These are phyloP conservation scores for Phycomyces blakesleeanus DNA, from an alignment of 192 early-diverging fungal genomes.

Conservation along the genomic window DNA sequence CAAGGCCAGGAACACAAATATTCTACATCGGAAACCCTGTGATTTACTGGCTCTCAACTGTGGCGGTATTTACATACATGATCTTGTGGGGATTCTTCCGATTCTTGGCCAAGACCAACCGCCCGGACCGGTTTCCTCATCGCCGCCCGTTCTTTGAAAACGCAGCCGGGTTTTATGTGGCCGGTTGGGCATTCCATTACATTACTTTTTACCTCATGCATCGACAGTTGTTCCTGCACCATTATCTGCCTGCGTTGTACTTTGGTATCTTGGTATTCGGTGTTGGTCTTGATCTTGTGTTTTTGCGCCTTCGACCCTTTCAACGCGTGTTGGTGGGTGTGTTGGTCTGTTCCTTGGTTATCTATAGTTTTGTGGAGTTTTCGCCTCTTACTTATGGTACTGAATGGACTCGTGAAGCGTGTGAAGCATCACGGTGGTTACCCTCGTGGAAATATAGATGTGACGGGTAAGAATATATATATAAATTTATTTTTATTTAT, in stretches of 20 bases:
- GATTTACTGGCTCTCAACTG: slow-evolving; percentile 72
- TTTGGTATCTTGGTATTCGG: slow-evolving; percentile 76
- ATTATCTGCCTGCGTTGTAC: slow-evolving; percentile 93
- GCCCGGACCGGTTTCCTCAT: slow-evolving; percentile 35
- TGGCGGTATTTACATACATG: slow-evolving; percentile 57
- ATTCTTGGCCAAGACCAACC: slow-evolving; percentile 57
- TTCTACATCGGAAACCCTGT: slow-evolving; percentile 92
- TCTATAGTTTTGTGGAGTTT: slow-evolving; percentile 60
- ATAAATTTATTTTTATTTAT: too few species aligned
- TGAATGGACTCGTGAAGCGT: slow-evolving; percentile 66
- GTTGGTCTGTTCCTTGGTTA: slow-evolving; percentile 45
- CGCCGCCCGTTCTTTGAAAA: slow-evolving; percentile 43
- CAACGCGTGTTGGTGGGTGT: slow-evolving; percentile 23
- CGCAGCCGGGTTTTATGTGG: slow-evolving; percentile 61
- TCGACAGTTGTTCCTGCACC: slow-evolving; percentile 89
- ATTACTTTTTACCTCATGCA: slow-evolving; percentile 87
- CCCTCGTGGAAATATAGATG: slow-evolving; percentile 18
- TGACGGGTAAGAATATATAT: not conserved
- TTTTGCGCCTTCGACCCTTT: slow-evolving; percentile 48
- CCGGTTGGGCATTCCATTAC: slow-evolving; percentile 83
- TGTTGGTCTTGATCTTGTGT: slow-evolving; percentile 69
- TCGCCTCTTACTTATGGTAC: slow-evolving; percentile 85
- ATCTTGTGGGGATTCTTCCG: slow-evolving; percentile 49
- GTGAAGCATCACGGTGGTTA: slow-evolving; percentile 28
- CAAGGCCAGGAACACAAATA: slow-evolving; percentile 64